phyloP scores from a whole-genome alignment of 257 asterid genomes.

The Solanum virginianum region DNA sequence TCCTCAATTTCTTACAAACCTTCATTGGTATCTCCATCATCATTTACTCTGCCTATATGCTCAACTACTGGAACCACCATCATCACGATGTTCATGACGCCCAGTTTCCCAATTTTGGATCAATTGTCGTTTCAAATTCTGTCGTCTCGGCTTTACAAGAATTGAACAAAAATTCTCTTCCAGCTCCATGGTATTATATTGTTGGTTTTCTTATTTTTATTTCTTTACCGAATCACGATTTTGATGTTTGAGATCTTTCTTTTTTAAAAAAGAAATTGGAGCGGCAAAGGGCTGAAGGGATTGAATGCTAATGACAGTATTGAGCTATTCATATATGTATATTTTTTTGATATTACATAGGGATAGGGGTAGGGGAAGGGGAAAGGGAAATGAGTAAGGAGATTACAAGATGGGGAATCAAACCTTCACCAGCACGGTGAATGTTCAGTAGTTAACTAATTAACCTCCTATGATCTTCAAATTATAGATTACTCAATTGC shows the following conservation, averaged over 20 bases:
- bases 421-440: too few relatives aligned
- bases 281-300: not conserved
- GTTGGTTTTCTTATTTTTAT: not conserved
- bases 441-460: not conserved
- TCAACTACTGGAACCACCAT: constrained; percentile 49
- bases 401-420: too few relatives aligned
- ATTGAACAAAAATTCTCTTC: constrained; percentile 28
- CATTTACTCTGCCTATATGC: constrained; percentile 49
- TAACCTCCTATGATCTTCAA: not conserved
- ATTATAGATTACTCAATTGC: not conserved
- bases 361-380: not conserved
- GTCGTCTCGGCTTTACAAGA: not conserved
- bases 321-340: too few relatives aligned
- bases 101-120: not conserved
- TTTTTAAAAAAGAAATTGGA: not conserved
- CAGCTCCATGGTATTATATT: constrained; percentile 53
- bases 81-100: not conserved
- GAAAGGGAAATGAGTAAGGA: not conserved
- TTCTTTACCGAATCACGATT: not conserved
- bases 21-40: constrained; percentile 58
- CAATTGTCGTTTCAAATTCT: not conserved
- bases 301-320: not conserved
- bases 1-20: constrained; percentile 58
- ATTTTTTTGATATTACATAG: not conserved
- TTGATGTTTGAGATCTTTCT: not conserved